Evolutionary conservation across 2,329 filamentous ascomycete species (phyloP).

Genomic region (Lachnellula willkommii): DNA sequence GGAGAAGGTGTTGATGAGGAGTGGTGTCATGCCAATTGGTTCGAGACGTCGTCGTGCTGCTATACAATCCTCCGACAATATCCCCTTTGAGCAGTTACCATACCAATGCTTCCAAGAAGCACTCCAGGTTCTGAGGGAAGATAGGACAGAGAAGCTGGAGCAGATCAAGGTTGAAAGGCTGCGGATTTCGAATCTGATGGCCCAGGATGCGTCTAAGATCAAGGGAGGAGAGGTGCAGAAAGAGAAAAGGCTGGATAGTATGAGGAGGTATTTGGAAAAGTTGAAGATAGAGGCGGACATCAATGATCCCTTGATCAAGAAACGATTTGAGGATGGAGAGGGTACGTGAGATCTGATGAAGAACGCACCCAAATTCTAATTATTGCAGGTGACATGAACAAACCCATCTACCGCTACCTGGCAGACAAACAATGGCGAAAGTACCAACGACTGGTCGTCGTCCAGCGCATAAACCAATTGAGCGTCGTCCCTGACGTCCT

Average conservation of each 20-base stretch:
- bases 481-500: slow-evolving; percentile 84
- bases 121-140: slow-evolving; percentile 70
- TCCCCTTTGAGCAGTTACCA: slow-evolving; percentile 84
- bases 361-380: slow-evolving; percentile 19
- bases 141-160: slow-evolving; percentile 74
- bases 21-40: slow-evolving; percentile 68
- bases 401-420: slow-evolving; percentile 90
- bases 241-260: slow-evolving; percentile 60
- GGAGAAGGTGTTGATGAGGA: slow-evolving; percentile 63
- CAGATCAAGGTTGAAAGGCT: slow-evolving; percentile 63
- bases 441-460: slow-evolving; percentile 72
- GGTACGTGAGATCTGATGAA: slow-evolving; percentile 51
- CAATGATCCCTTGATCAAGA: slow-evolving; percentile 91
- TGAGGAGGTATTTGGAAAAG: slow-evolving; percentile 67
- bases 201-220: slow-evolving; percentile 49
- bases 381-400: slow-evolving; percentile 78
- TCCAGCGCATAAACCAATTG: slow-evolving; percentile 83
- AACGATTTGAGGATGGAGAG: slow-evolving; percentile 83
- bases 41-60: slow-evolving; percentile 78
- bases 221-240: slow-evolving; percentile 60
- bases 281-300: slow-evolving; percentile 89
- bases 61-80: slow-evolving; percentile 57
- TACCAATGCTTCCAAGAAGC: slow-evolving; percentile 99
- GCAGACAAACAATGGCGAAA: slow-evolving; percentile 82
- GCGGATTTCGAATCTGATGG: slow-evolving; percentile 63